phyloP scores from a whole-genome alignment of 139 green algal genomes.

The Chlamydomonas urium region DNA sequence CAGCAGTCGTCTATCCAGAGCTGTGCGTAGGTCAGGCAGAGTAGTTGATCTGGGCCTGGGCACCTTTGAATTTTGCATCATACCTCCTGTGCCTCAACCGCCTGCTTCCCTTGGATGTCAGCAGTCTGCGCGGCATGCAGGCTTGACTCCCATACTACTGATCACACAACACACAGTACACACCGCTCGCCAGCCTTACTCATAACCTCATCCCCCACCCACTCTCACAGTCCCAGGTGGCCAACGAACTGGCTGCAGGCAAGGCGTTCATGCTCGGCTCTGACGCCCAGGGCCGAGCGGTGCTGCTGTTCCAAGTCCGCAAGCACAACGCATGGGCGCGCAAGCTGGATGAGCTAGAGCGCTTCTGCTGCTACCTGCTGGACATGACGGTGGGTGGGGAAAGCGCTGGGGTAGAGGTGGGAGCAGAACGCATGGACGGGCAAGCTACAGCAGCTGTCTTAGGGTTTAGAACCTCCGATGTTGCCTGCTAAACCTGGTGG shows the following conservation, averaged over 20 bases:
- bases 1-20: background rate
- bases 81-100: background rate
- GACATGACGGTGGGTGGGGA: constrained; percentile 15
- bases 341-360: constrained; percentile 33
- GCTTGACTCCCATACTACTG: background rate
- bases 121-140: background rate
- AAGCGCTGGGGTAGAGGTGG: too few species aligned
- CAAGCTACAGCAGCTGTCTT: too few species aligned
- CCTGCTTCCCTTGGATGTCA: too few species aligned
- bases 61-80: too few species aligned
- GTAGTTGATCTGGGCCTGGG: too few species aligned
- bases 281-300: constrained; percentile 21
- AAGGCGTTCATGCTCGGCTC: constrained; percentile 34
- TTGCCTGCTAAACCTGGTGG: too few species aligned
- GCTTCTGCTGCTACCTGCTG: constrained; percentile 32
- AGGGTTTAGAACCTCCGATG: too few species aligned
- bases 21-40: too few species aligned
- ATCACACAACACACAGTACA: too few species aligned
- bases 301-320: constrained; percentile 21
- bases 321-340: constrained; percentile 29
- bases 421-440: too few species aligned
- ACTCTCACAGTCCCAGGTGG: constrained; percentile 18
- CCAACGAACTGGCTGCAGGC: constrained; percentile 31
- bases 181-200: too few species aligned
- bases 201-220: too few species aligned